These are phyloP conservation scores for Lepidium aucheri DNA, from an alignment of 345 rosid species.

Conservation along the genomic window DNA sequence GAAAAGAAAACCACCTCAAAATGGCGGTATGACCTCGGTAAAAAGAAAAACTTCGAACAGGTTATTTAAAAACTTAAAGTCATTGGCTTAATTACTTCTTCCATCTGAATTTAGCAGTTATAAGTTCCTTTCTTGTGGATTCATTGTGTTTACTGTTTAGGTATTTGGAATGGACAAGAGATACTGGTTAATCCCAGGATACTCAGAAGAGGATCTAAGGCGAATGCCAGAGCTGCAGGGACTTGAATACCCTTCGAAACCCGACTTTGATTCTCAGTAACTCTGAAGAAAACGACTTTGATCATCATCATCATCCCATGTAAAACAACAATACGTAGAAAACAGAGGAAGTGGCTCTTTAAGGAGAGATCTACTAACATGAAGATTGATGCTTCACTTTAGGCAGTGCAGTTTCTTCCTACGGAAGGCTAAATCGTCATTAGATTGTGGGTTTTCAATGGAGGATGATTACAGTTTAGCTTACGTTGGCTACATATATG, in stretches of 20 bases:
- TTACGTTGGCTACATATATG: not conserved
- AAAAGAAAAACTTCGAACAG: conserved; percentile 90
- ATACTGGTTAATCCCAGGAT: conserved; percentile 77
- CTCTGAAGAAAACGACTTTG: conserved; percentile 26
- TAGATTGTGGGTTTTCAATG: not conserved
- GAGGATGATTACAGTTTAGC: not conserved
- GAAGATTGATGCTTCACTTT: conserved; percentile 9
- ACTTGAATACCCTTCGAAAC: conserved; percentile 88
- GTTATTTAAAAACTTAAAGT: conserved; percentile 18
- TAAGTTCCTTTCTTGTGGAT: not conserved
- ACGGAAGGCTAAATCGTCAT: not conserved
- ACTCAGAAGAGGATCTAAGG: conserved; percentile 78
- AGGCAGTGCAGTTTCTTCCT: conserved; percentile 2
- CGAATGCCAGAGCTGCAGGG: conserved; percentile 90
- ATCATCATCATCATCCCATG: conserved; percentile 8
- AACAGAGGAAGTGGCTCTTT: not conserved
- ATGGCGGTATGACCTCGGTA: conserved; percentile 96
- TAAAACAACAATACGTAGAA: conserved; percentile 14
- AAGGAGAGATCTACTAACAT: conserved; percentile 10
- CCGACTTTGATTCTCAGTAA: conserved; percentile 70
- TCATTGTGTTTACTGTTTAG: conserved; percentile 36
- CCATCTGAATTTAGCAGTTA: too few species aligned
- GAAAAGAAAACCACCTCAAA: conserved; percentile 86
- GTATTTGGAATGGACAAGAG: conserved; percentile 84
- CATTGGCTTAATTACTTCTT: too few species aligned